phyloP scores from a whole-genome alignment of 2,329 filamentous ascomycete genomes.

The Graphilbum fragrans region DNA sequence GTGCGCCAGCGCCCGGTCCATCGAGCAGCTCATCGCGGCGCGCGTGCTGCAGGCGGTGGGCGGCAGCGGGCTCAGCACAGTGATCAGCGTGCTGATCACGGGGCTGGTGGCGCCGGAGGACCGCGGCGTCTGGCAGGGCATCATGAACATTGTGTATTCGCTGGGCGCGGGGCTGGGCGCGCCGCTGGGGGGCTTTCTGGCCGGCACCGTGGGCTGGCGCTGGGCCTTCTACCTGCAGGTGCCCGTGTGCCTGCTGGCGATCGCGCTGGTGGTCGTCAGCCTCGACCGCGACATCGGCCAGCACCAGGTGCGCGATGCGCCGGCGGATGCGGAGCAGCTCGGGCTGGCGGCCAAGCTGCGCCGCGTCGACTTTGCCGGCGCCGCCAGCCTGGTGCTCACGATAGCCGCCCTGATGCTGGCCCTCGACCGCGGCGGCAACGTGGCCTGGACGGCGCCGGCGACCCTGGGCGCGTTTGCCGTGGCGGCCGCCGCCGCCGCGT shows the following conservation, averaged over 20 bases:
- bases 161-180: constrained; percentile 54
- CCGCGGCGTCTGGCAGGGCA: constrained; percentile 61
- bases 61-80: constrained; percentile 60
- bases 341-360: neutral
- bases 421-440: neutral
- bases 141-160: constrained; percentile 60
- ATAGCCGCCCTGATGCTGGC: neutral
- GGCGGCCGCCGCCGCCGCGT: neutral
- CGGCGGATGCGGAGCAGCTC: too few species aligned
- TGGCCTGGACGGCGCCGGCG: neutral
- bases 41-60: constrained; percentile 46
- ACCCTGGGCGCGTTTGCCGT: neutral
- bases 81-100: constrained; percentile 56
- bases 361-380: neutral
- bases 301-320: too few species aligned
- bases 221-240: constrained; percentile 5
- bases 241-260: neutral
- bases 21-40: constrained; percentile 16
- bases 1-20: constrained; percentile 39
- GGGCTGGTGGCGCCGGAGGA: constrained; percentile 60
- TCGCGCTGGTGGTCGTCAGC: neutral
- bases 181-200: constrained; percentile 45
- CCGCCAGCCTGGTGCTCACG: neutral
- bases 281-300: too few species aligned
- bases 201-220: neutral